phyloP scores from a whole-genome alignment of 345 rosid genomes.

The Heritiera fomes region DNA sequence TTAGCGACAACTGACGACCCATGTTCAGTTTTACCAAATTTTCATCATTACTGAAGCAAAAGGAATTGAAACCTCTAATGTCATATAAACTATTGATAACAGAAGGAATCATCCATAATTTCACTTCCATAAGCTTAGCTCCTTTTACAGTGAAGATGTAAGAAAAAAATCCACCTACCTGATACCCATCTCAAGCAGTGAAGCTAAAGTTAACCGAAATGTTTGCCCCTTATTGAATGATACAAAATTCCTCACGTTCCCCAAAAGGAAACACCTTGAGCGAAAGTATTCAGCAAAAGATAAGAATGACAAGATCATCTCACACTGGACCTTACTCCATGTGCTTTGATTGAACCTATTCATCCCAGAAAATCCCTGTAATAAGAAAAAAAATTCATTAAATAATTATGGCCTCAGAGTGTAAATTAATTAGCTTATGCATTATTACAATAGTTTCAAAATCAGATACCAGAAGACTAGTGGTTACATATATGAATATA shows the following conservation, averaged over 20 bases:
- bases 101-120: too few species aligned
- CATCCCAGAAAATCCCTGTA: constrained; percentile 92
- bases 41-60: not conserved
- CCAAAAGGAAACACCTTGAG: constrained; percentile 82
- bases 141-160: too few species aligned
- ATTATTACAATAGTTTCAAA: not conserved
- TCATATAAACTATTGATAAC: too few species aligned
- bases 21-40: too few species aligned
- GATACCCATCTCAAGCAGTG: constrained; percentile 59
- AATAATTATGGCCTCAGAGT: not conserved
- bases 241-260: constrained; percentile 86
- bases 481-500: constrained; percentile 1
- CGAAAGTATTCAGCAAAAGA: constrained; percentile 86
- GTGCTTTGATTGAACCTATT: constrained; percentile 68
- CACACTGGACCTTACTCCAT: constrained; percentile 84
- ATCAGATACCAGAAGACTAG: not conserved
- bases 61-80: too few species aligned
- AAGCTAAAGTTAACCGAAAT: constrained; percentile 70
- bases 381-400: not conserved
- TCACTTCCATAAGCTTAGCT: too few species aligned
- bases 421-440: not conserved
- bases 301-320: constrained; percentile 51
- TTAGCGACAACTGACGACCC: too few species aligned
- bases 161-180: constrained; percentile 29
- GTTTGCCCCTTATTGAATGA: constrained; percentile 83